Evolutionary conservation across 805 yeast genomes (phyloP).

Genomic region (Candida quercuum): DNA sequence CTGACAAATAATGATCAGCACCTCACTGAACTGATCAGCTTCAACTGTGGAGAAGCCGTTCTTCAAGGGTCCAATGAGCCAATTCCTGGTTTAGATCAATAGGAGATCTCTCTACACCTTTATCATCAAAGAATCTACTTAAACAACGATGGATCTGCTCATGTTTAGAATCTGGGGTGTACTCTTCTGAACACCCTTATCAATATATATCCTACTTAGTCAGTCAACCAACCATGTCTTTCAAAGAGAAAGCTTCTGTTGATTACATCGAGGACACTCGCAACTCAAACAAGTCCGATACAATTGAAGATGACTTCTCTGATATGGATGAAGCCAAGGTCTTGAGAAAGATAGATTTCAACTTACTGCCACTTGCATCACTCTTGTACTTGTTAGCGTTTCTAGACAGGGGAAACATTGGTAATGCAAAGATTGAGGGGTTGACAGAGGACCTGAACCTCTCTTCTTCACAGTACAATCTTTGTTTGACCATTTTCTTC

Average conservation of each 20-base stretch:
- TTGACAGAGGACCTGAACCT: slow-evolving; percentile 37
- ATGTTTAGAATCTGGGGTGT: too few relatives aligned
- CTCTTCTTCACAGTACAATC: slow-evolving; percentile 37
- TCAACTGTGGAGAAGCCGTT: too few relatives aligned
- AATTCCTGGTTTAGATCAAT: too few relatives aligned
- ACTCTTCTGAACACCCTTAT: too few relatives aligned
- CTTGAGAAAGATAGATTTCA: slow-evolving; percentile 34
- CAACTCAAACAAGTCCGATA: too few relatives aligned
- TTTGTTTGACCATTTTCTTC: slow-evolving; percentile 41
- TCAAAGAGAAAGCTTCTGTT: background rate
- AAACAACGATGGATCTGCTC: too few relatives aligned
- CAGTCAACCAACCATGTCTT: background rate
- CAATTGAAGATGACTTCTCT: slow-evolving; percentile 2
- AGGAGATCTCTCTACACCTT: too few relatives aligned
- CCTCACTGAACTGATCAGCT: too few relatives aligned
- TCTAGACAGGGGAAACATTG: slow-evolving; percentile 48
- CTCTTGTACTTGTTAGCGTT: slow-evolving; percentile 43
- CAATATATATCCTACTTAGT: too few relatives aligned
- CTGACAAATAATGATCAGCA: too few relatives aligned
- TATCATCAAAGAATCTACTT: too few relatives aligned
- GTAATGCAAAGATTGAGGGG: slow-evolving; percentile 49
- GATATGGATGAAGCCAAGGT: slow-evolving; percentile 23
- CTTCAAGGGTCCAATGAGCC: too few relatives aligned
- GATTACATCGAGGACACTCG: background rate
- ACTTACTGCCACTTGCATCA: slow-evolving; percentile 41